Evolutionary conservation across 2,329 filamentous ascomycete genomes (phyloP).

Genomic region (Phaeoacremonium minimum): DNA sequence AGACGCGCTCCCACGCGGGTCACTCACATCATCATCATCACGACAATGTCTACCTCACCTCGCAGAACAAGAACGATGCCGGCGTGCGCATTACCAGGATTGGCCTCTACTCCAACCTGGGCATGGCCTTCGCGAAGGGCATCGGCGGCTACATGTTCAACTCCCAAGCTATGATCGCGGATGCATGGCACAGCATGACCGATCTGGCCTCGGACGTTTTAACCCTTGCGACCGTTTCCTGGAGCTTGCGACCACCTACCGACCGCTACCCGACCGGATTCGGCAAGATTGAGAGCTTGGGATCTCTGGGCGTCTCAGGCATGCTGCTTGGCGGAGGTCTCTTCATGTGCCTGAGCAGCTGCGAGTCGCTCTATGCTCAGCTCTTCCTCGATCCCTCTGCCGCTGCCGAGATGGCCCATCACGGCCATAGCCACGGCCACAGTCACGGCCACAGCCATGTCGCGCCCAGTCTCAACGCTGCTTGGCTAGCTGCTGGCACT

Average conservation of each 20-base stretch:
- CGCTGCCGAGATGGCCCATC: slow-evolving; percentile 45
- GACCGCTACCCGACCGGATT: slow-evolving; percentile 85
- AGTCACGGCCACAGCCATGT: slow-evolving; percentile 53
- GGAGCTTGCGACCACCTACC: slow-evolving; percentile 82
- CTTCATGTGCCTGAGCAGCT: slow-evolving; percentile 83
- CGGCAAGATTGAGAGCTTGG: slow-evolving; percentile 95
- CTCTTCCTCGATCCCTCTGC: slow-evolving; percentile 62
- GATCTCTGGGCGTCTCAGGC: slow-evolving; percentile 86
- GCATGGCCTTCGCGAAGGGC: slow-evolving; percentile 92
- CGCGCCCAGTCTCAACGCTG: slow-evolving; percentile 85
- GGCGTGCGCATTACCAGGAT: slow-evolving; percentile 91
- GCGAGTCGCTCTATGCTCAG: slow-evolving; percentile 65
- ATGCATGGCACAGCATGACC: slow-evolving; percentile 92
- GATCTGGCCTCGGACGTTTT: slow-evolving; percentile 94
- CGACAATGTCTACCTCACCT: slow-evolving; percentile 79
- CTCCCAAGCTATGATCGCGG: slow-evolving; percentile 87
- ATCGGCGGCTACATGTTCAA: slow-evolving; percentile 91
- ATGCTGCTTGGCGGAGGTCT: slow-evolving; percentile 85
- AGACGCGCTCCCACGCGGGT: slow-evolving; percentile 39
- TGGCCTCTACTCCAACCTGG: slow-evolving; percentile 81
- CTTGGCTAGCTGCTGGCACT: slow-evolving; percentile 87
- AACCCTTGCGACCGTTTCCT: slow-evolving; percentile 90
- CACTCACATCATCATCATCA: slow-evolving; percentile 70
- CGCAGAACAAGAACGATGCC: slow-evolving; percentile 82
- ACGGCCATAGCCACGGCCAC: slow-evolving; percentile 64